A percentile compares a stretch with the other conserved stretches of the same genome.
Evolutionary conservation across 805 yeast genomes (phyloP).

Genomic region (Candida ipomoeae): DNA sequence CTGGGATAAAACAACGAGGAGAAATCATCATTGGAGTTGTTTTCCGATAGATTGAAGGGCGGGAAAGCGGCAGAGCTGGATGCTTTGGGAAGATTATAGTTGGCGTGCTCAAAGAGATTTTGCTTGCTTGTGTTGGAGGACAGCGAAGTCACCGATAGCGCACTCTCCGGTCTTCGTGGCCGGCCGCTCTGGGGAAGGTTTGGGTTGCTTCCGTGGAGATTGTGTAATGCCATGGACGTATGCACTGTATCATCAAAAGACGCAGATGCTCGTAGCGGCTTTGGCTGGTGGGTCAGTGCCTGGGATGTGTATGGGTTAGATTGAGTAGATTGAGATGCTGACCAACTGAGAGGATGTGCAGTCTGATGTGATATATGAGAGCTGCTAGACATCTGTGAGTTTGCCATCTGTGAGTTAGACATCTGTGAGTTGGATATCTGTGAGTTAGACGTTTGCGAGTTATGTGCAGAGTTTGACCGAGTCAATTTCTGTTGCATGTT

Average conservation of each 20-base stretch:
- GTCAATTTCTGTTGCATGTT: too few relatives aligned
- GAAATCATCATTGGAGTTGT: conserved; percentile 17
- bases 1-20: conserved; percentile 6
- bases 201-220: conserved; percentile 12
- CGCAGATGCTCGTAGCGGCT: conserved; percentile 5
- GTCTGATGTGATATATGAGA: neutral
- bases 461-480: neutral
- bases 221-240: neutral
- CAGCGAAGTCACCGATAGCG: conserved; percentile 35
- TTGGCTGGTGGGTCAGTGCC: conserved; percentile 2
- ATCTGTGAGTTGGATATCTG: neutral
- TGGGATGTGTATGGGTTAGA: neutral
- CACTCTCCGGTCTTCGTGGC: conserved; percentile 39
- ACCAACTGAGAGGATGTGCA: neutral
- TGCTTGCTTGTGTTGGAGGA: conserved; percentile 25
- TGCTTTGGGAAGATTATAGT: conserved; percentile 12
- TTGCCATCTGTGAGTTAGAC: too few relatives aligned
- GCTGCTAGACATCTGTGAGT: neutral
- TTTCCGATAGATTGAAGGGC: conserved; percentile 14
- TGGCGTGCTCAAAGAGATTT: conserved; percentile 13
- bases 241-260: conserved; percentile 2
- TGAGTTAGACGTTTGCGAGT: neutral
- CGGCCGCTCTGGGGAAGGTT: conserved; percentile 15
- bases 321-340: conserved; percentile 2
- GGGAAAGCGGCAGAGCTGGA: conserved; percentile 17